These are phyloP conservation scores for Diplotaxis tenuifolia DNA, from an alignment of 345 rosid genomes.

Conservation along the genomic window DNA sequence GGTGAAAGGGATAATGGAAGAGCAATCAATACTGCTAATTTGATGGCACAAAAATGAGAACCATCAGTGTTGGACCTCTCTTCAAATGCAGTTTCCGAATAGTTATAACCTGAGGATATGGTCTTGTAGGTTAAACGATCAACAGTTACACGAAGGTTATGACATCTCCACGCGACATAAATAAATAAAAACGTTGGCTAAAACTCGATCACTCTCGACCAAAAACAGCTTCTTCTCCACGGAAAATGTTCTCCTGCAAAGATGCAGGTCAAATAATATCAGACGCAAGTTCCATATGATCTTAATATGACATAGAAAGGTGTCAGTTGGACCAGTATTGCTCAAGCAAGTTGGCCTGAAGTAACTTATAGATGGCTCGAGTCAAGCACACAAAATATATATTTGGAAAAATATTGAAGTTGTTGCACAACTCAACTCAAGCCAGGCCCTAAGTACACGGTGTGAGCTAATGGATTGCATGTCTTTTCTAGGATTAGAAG, in stretches of 20 bases:
- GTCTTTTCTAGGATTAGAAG: neutral
- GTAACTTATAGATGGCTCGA: neutral
- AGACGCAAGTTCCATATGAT: slow-evolving; percentile 3
- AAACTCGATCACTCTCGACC: neutral
- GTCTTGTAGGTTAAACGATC: slow-evolving; percentile 14
- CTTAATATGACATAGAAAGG: neutral
- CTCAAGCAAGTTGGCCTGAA: neutral
- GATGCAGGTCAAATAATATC: neutral
- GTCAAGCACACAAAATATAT: neutral
- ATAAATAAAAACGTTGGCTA: neutral
- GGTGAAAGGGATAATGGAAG: neutral
- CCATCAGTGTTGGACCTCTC: neutral
- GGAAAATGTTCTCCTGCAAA: slow-evolving; percentile 24
- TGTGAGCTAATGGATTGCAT: slow-evolving; percentile 7
- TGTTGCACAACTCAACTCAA: too few species aligned
- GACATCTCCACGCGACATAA: slow-evolving; percentile 9
- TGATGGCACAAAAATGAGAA: neutral
- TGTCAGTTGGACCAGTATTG: neutral
- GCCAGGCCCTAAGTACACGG: neutral
- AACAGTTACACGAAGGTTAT: slow-evolving; percentile 2
- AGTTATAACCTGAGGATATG: slow-evolving; percentile 1
- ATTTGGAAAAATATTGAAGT: neutral
- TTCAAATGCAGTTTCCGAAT: slow-evolving; percentile 13
- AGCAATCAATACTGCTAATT: too few species aligned
- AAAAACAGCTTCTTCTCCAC: slow-evolving; percentile 14